phyloP scores from a whole-genome alignment of 257 asterid species.

The Nemophila menziesii region DNA sequence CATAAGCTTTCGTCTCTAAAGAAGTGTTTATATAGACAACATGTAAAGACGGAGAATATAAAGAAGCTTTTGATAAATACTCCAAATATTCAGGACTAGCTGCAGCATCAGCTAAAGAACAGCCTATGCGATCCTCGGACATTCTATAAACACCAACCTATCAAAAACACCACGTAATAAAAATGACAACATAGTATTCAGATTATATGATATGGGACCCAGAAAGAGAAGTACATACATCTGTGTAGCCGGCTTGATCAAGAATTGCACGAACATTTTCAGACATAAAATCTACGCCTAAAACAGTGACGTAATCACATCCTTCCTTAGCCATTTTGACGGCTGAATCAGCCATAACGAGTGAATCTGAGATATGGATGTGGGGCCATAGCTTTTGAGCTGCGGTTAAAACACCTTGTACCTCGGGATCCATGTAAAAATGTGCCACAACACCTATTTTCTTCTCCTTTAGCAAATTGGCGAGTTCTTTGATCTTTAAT shows the following conservation, averaged over 20 bases:
- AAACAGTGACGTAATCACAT: conserved; percentile 73
- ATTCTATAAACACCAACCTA: conserved; percentile 95
- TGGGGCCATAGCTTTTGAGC: conserved; percentile 97
- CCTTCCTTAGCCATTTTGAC: conserved; percentile 92
- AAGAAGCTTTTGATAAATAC: conserved; percentile 61
- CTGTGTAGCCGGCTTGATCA: conserved; percentile 86
- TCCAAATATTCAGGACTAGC: conserved; percentile 79
- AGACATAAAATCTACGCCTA: conserved; percentile 96
- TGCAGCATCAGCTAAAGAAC: conserved; percentile 97
- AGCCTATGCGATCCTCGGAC: conserved; percentile 77
- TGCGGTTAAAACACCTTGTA: conserved; percentile 92
- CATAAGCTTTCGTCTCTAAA: conserved; percentile 80
- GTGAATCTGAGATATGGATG: conserved; percentile 90
- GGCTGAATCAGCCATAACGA: conserved; percentile 97
- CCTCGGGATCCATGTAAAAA: conserved; percentile 99
- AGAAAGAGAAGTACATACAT: conserved; percentile 28
- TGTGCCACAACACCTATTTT: conserved; percentile 94
- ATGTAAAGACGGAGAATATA: conserved; percentile 75
- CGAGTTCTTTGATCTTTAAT: conserved; percentile 57
- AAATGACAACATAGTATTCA: too few species aligned
- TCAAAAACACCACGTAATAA: not conserved
- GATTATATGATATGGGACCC: not conserved
- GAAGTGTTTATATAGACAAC: conserved; percentile 91
- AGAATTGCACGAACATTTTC: conserved; percentile 97
- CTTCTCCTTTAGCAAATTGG: conserved; percentile 69